Evolutionary conservation across 495 filamentous ascomycete species (phyloP), one percentile per base, ranked within the genome.

Genomic region (Aspergillus campestris): DNA sequence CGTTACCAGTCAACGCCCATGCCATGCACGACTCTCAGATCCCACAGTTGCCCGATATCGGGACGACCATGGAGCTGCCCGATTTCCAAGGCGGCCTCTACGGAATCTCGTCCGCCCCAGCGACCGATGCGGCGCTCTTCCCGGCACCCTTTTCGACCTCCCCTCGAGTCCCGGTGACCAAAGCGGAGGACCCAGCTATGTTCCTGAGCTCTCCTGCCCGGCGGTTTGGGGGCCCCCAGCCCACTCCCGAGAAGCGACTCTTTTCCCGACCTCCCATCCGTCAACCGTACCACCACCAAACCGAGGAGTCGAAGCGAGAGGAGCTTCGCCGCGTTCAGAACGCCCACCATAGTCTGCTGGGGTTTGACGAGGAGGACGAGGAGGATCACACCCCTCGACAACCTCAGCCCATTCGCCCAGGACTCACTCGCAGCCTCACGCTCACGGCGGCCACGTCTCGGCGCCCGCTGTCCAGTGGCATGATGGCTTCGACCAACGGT

Each of bases 201-300:
- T 74, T 82, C 30, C 64, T 80, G 37, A 79, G 74, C 42, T 76
- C 72, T 11, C 70, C 71, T 10, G 64, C 69, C 34, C 69, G 70
- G 7, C 65, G 64, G 15, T 72, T 72, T 48, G 71, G 73, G 5
- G 64, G 68, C 12, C 53, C 65, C 32, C 64, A 70, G 41, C 58
- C 71, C 8, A 56, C 57, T 3, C 57, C 68, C 1, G 56, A 64
- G 12, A 65, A 59, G 45, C 49, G 61, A 46, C 48, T 60, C 45
- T 58, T 54, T 29, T 50, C 67, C 36, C 59, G 53, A 41, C 61
- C 18, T 24, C 18, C 53, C 49, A 52, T 56, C 6, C 52, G 76
- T 32, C 70, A 75, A 48, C 78, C 78, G 0, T 82, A 82, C 52
- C 72, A 78, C 24, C 74, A 80, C 48, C 79, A 82, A 48, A 61